Conservation (phyloP, 2,329 filamentous ascomycete genomes). For the Colletotrichum ledebouriae region DNA sequence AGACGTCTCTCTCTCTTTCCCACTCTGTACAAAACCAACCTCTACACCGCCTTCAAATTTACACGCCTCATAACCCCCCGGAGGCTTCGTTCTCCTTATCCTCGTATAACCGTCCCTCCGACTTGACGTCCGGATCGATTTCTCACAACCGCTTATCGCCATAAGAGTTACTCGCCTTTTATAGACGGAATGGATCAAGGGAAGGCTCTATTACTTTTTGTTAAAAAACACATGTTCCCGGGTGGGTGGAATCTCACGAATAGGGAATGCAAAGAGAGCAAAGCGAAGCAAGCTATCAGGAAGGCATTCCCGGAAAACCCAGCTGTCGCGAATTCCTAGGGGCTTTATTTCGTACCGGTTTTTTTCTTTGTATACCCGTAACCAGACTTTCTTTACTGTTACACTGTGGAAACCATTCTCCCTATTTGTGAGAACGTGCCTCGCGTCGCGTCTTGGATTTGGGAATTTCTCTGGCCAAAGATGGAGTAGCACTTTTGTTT, state of each 20-base stretch:
- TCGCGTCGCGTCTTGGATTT: slow-evolving; percentile 27
- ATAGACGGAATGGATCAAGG: slow-evolving; percentile 40
- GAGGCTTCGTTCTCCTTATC: slow-evolving; percentile 2
- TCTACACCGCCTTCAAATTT: slow-evolving; percentile 16
- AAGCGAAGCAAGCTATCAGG: neutral
- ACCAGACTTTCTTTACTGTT: slow-evolving; percentile 41
- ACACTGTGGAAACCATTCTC: neutral
- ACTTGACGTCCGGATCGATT: slow-evolving; percentile 41
- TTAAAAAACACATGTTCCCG: neutral
- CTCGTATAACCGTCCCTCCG: slow-evolving; percentile 29
- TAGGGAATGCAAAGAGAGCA: neutral
- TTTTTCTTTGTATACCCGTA: slow-evolving; percentile 36
- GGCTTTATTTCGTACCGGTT: slow-evolving; percentile 16
- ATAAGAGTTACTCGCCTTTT: slow-evolving; percentile 28
- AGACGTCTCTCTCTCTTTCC: neutral
- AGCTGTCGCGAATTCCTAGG: slow-evolving; percentile 4
- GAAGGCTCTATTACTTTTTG: slow-evolving; percentile 1
- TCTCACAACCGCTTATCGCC: slow-evolving; percentile 30
- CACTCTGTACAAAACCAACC: slow-evolving; percentile 37
- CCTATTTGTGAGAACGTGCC: neutral
- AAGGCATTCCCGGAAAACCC: slow-evolving; percentile 20
- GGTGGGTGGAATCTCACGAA: neutral
- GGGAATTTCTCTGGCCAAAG: neutral
- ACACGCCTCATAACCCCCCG: slow-evolving; percentile 1
- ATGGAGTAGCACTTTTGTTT: slow-evolving; percentile 4